These are phyloP conservation scores for Diaporthe sp. DNA, from an alignment of 2,329 filamentous ascomycete genomes.

Conservation along the genomic window DNA sequence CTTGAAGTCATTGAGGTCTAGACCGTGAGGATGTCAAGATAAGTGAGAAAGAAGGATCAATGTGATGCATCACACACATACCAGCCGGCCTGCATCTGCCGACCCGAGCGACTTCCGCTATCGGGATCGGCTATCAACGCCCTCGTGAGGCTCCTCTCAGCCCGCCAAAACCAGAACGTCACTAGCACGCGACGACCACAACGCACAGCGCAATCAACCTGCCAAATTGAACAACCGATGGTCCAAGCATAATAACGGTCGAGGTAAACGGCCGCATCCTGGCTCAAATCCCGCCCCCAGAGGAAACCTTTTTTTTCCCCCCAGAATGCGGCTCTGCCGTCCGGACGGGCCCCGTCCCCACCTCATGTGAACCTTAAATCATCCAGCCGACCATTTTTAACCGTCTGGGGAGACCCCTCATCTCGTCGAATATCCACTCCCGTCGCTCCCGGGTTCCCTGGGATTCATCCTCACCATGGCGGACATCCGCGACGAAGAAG, in stretches of 20 bases:
- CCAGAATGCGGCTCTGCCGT: slow-evolving; percentile 26
- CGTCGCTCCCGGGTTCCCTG: too few species aligned
- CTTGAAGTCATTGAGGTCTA: neutral
- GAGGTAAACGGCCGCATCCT: too few species aligned
- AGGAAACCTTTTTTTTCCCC: neutral
- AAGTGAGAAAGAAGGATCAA: neutral
- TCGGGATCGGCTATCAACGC: neutral
- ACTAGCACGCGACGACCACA: slow-evolving; percentile 6
- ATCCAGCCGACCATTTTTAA: slow-evolving; percentile 20
- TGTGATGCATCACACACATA: neutral
- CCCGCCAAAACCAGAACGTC: neutral
- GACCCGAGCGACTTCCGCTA: slow-evolving; percentile 26
- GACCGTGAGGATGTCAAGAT: neutral
- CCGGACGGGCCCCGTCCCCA: slow-evolving; percentile 3
- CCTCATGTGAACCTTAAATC: slow-evolving; percentile 17
- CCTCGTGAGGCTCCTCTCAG: neutral
- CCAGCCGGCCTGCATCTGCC: neutral
- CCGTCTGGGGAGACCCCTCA: neutral
- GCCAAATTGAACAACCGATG: neutral
- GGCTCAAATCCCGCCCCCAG: neutral
- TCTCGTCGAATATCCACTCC: too few species aligned
- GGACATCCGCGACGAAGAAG: slow-evolving; percentile 50
- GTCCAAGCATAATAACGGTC: neutral
- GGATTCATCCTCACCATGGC: neutral
- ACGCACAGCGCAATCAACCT: slow-evolving; percentile 7